Evolutionary conservation across 2,329 filamentous ascomycete genomes (phyloP), one percentile per base, ranked within the genome.

Genomic region (Colletotrichum eremochloae): DNA sequence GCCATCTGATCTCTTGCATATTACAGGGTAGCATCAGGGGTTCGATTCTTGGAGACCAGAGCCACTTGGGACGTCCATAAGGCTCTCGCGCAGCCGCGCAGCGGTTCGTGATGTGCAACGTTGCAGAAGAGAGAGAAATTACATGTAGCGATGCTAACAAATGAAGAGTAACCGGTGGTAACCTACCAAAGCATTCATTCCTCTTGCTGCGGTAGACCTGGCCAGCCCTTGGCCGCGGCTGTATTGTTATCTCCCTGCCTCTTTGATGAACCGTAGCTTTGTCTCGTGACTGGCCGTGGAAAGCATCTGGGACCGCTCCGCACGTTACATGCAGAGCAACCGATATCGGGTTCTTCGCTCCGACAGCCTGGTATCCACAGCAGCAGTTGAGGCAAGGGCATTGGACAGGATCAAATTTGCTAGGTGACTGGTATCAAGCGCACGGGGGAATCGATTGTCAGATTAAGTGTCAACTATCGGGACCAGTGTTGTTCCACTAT

Each of bases 1-100:
- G 68, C 68, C 68, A 68, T 71, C 57, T 71, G 68, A 71, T 71
- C 50, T 14, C 57, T 29, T 68, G 68, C 68, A 68, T 71, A 68
- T 71, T 63, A 24, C 44, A 58, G 36, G 55, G 50, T 71, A 24
- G 57, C 44, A 63, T 68, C 15, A 3, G 63, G 40, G 64, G 29
- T 38, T 50, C 50, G 36, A 1, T 4, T 15, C 14, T 33, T 33
- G 24, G 44, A n/a, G 12, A n/a, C 29, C 6, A 18, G 50, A 29
- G 24, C 36, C 57, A 62, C 56, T 29, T 24, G 36, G 14, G 5
- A 8, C 36, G 68, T 68, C 56, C 64, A 68, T 68, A 42, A 63
- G 68, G 50, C 38, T 68, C 48, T 31, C 18, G 5, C 11, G 18
- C n/a, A 64, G 6, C 44, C 6, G 29, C 14, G 29, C 52, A n/a